These are phyloP conservation scores for Bocquillonia castaneifolia DNA, from an alignment of 441 rosid genomes.

Conservation along the genomic window DNA sequence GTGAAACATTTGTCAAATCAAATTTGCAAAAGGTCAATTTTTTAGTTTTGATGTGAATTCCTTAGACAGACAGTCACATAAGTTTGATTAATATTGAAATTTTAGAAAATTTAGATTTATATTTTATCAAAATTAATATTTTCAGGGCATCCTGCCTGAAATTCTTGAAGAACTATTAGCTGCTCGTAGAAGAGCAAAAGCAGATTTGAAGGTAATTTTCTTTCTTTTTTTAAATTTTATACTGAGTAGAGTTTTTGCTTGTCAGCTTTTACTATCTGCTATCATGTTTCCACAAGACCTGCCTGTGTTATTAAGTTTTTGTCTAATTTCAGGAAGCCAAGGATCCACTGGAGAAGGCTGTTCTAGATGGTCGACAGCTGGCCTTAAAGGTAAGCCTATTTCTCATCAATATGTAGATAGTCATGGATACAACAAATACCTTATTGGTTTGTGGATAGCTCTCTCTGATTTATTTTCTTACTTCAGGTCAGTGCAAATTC, in stretches of 20 bases:
- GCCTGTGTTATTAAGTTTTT: constrained; percentile 20
- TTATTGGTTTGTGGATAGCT: constrained; percentile 8
- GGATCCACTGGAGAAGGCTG: constrained; percentile 97
- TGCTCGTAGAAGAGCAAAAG: constrained; percentile 97
- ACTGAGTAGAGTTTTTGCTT: neutral
- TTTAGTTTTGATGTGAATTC: neutral
- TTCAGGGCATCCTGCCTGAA: constrained; percentile 97
- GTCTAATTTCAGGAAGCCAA: constrained; percentile 66
- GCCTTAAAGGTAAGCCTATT: constrained; percentile 69
- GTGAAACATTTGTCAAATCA: constrained; percentile 91
- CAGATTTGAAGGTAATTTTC: constrained; percentile 73
- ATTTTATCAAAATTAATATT: constrained; percentile 16
- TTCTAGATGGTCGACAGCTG: constrained; percentile 93
- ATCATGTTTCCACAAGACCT: constrained; percentile 16
- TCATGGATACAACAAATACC: neutral
- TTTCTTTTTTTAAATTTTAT: neutral
- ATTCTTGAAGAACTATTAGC: constrained; percentile 89
- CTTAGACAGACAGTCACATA: neutral
- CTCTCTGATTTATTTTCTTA: constrained; percentile 22
- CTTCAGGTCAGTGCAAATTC: constrained; percentile 95
- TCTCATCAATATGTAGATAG: constrained; percentile 9
- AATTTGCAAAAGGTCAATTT: constrained; percentile 67
- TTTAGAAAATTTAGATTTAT: neutral
- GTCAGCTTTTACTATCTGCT: constrained; percentile 18
- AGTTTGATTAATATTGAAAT: neutral